These are phyloP conservation scores for Serendipita indica DNA, from an alignment of 768 basidiomycete species.

Conservation along the genomic window DNA sequence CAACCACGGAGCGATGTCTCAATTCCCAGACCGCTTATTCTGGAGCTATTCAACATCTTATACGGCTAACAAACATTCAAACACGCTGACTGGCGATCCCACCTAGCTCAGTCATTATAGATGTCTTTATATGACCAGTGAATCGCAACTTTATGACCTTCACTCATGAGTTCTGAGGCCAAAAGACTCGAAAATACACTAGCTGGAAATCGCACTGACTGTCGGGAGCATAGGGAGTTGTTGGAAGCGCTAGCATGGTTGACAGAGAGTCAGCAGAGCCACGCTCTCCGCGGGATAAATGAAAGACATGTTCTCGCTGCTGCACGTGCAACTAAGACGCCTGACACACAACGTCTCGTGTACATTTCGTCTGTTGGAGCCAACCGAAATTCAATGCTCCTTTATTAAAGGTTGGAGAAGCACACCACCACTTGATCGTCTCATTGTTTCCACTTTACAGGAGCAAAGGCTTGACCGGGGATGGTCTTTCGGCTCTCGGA, in stretches of 20 bases:
- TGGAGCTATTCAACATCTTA: too few species aligned
- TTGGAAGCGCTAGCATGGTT: constrained; percentile 52
- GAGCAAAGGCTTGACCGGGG: constrained; percentile 64
- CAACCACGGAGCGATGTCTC: too few species aligned
- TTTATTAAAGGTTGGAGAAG: constrained; percentile 34
- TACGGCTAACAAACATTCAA: too few species aligned
- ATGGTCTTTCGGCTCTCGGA: constrained; percentile 47
- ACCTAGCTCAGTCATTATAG: too few species aligned
- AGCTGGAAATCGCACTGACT: too few species aligned
- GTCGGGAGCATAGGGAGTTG: too few species aligned
- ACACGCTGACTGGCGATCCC: too few species aligned
- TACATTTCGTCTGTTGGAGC: constrained; percentile 48
- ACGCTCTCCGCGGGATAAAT: not conserved
- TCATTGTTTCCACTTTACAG: constrained; percentile 23
- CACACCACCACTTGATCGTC: not conserved
- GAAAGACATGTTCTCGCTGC: constrained; percentile 65
- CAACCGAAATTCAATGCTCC: constrained; percentile 31
- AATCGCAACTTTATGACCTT: too few species aligned
- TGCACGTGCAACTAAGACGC: constrained; percentile 45
- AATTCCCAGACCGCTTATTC: too few species aligned
- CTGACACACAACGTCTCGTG: constrained; percentile 45
- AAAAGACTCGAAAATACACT: too few species aligned
- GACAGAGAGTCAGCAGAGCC: constrained; percentile 47
- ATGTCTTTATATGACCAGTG: too few species aligned
- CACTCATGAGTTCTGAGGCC: too few species aligned